These are phyloP conservation scores for Yamadazyma mexicana DNA, from an alignment of 1,139 yeast species.

Conservation along the genomic window DNA sequence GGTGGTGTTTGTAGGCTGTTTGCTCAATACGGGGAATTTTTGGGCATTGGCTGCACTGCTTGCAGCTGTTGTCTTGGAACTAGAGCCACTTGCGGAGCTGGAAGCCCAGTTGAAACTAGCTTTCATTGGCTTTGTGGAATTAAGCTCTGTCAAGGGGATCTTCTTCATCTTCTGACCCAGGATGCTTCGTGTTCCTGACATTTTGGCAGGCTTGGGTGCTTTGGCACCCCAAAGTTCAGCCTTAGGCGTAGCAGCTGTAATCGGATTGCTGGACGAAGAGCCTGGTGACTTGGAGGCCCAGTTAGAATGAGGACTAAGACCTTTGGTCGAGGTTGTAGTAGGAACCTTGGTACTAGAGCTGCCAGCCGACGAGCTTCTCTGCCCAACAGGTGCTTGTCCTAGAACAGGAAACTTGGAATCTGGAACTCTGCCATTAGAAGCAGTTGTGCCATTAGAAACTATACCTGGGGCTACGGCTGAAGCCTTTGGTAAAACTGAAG, in stretches of 20 bases:
- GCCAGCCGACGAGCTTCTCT: neutral
- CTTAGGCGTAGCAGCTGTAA: too few relatives aligned
- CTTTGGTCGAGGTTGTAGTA: conserved; percentile 7
- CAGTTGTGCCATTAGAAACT: too few relatives aligned
- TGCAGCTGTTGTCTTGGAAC: neutral
- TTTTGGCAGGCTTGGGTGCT: neutral
- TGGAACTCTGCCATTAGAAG: neutral
- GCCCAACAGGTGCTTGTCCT: conserved; percentile 1
- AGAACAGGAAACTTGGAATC: conserved; percentile 5
- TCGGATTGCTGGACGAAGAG: neutral
- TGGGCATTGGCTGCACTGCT: neutral
- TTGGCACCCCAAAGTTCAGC: too few relatives aligned
- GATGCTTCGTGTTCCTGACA: neutral
- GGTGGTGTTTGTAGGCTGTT: neutral
- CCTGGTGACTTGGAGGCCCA: conserved; percentile 27
- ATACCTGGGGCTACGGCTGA: conserved; percentile 3
- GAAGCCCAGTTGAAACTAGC: conserved; percentile 3
- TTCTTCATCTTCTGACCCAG: neutral
- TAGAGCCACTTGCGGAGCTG: too few relatives aligned
- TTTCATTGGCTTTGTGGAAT: neutral
- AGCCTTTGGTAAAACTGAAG: neutral
- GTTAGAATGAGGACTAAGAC: conserved; percentile 31
- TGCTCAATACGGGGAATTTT: neutral
- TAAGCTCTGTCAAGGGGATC: neutral
- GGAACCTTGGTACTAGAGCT: neutral